These are phyloP conservation scores for Aspergillus latus DNA, from an alignment of 2,329 filamentous ascomycete genomes.

Conservation along the genomic window DNA sequence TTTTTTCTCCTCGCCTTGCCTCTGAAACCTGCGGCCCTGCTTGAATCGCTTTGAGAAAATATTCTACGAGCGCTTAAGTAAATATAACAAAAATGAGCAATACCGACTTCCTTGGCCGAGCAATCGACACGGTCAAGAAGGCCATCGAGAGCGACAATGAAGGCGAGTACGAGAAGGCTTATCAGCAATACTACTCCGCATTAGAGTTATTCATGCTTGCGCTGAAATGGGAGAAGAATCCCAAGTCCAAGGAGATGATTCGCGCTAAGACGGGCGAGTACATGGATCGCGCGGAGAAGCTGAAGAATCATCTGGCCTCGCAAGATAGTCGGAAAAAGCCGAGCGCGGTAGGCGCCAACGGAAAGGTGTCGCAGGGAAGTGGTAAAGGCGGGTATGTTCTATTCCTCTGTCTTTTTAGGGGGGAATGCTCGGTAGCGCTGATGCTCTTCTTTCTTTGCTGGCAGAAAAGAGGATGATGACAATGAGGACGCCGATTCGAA, in stretches of 20 bases:
- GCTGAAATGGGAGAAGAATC: constrained; percentile 99
- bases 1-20: background rate
- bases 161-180: constrained; percentile 95
- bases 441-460: no score
- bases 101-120: constrained; percentile 93
- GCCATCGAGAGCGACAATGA: constrained; percentile 95
- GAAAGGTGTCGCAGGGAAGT: constrained; percentile 49
- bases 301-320: constrained; percentile 84
- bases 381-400: constrained; percentile 56
- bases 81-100: constrained; percentile 67
- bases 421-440: no score
- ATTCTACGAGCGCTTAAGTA: background rate
- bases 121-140: constrained; percentile 95
- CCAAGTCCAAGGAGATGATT: constrained; percentile 95
- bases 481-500: no score
- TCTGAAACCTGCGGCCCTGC: background rate
- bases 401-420: background rate
- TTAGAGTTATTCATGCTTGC: constrained; percentile 99
- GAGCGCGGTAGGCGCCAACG: constrained; percentile 53
- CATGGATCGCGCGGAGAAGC: constrained; percentile 97
- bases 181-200: constrained; percentile 91
- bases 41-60: background rate
- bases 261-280: constrained; percentile 92
- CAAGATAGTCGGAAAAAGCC: constrained; percentile 53
- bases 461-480: no score